Evolutionary conservation across 1,284 basidiomycete species (phyloP), one percentile per base, ranked within the genome.

Genomic region (Fomitiporia mediterranea): DNA sequence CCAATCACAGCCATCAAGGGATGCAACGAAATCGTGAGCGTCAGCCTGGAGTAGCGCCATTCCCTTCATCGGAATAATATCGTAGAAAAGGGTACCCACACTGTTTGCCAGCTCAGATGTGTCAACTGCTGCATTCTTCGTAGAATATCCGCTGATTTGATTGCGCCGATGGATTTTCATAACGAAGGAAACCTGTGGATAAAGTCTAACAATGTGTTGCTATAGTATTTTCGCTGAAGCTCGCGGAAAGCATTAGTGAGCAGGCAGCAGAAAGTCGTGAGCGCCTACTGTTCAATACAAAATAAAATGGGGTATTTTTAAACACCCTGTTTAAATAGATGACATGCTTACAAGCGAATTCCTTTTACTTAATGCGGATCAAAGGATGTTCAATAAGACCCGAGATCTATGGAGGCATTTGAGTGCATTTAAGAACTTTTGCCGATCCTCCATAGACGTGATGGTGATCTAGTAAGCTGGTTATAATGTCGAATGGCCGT

Each of bases 401-500:
- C n/a, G n/a, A n/a, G n/a, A n/a, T n/a, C n/a, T n/a, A n/a, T n/a
- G n/a, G n/a, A n/a, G n/a, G n/a, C n/a, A n/a, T n/a, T n/a, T n/a
- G n/a, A n/a, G n/a, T n/a, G n/a, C n/a, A n/a, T n/a, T n/a, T n/a
- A n/a, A n/a, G n/a, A n/a, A n/a, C n/a, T n/a, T n/a, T n/a, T n/a
- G n/a, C n/a, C n/a, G n/a, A n/a, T n/a, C n/a, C n/a, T n/a, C n/a
- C n/a, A n/a, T n/a, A n/a, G n/a, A n/a, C n/a, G n/a, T n/a, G n/a
- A n/a, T n/a, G n/a, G n/a, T n/a, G n/a, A n/a, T n/a, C n/a, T n/a
- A n/a, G n/a, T n/a, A n/a, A n/a, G n/a, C n/a, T n/a, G n/a, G n/a
- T n/a, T 86, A 54, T 76, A 79, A 65, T 89, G 87, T 2, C 86
- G 87, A 42, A 89, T 87, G 8, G 83, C 81, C 75, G 85, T 84